A percentile compares a stretch with the other conserved stretches of the same genome.
Evolutionary conservation across 2,329 filamentous ascomycete genomes (phyloP).

Genomic region (Monilinia aucupariae): DNA sequence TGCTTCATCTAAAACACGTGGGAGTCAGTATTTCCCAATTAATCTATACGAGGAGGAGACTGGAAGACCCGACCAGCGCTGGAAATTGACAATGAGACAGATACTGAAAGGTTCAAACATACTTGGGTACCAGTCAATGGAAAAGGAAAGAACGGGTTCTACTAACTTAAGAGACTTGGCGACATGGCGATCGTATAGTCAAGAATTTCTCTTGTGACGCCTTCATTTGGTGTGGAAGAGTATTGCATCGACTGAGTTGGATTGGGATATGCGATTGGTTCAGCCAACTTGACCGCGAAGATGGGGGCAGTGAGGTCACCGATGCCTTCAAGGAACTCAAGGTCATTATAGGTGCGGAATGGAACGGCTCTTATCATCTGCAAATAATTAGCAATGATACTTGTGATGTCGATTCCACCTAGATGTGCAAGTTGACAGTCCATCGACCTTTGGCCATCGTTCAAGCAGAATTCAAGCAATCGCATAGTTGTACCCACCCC

Average conservation of each 20-base stretch:
- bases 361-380: slow-evolving; percentile 12
- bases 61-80: not conserved
- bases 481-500: not conserved
- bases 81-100: not conserved
- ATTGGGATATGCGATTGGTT: not conserved
- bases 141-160: not conserved
- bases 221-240: slow-evolving; percentile 4
- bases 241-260: not conserved
- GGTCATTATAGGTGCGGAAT: slow-evolving; percentile 12
- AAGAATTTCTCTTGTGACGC: not conserved
- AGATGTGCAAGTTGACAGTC: not conserved
- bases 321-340: not conserved
- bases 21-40: not conserved
- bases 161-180: not conserved
- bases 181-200: not conserved
- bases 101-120: not conserved
- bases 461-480: not conserved
- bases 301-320: not conserved
- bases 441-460: not conserved
- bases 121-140: not conserved
- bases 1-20: not conserved
- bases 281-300: slow-evolving; percentile 5
- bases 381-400: not conserved
- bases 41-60: not conserved
- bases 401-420: not conserved